Conservation (phyloP, 345 rosid species). For the Acer negundo region DNA sequence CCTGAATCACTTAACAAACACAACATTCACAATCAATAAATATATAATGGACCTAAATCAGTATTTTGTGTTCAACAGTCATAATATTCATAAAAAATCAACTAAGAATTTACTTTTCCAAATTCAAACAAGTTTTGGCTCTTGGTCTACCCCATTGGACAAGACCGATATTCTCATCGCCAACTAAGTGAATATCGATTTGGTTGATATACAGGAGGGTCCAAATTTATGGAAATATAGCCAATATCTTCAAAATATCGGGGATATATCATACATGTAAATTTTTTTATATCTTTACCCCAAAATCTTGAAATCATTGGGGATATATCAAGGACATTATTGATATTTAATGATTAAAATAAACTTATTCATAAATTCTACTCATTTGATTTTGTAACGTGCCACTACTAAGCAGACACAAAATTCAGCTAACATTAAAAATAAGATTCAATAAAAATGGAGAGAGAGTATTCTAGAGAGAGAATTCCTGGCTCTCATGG, state of each 20-base stretch:
- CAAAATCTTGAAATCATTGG: background rate
- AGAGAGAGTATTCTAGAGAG: no score
- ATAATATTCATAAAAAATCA: background rate
- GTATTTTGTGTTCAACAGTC: background rate
- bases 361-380: background rate
- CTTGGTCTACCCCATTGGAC: background rate
- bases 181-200: background rate
- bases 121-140: background rate
- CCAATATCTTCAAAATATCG: no score
- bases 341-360: no score
- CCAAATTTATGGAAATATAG: no score
- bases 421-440: background rate
- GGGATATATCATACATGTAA: no score
- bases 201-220: no score
- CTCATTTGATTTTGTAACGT: background rate
- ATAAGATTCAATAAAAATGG: no score
- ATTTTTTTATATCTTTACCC: no score
- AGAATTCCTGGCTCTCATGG: no score
- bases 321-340: background rate
- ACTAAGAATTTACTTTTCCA: background rate
- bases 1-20: slow-evolving; percentile 75
- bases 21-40: slow-evolving; percentile 19
- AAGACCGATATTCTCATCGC: background rate
- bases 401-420: background rate
- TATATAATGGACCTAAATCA: background rate